Evolutionary conservation across 495 filamentous ascomycete species (phyloP).

Genomic region (Immersiella caudata): DNA sequence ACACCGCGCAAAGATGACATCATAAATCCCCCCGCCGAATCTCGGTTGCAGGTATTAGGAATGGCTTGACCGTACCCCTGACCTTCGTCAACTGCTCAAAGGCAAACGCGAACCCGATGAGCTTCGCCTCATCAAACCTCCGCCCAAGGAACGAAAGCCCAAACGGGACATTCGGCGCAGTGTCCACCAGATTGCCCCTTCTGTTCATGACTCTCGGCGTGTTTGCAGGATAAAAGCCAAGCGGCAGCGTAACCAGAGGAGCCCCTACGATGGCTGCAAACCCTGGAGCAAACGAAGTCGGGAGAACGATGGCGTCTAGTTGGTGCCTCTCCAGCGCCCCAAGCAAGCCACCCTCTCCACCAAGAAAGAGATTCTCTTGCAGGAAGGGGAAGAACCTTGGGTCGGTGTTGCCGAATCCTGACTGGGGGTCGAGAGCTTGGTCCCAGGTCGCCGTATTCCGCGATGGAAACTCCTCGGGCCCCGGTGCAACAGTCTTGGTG

Average conservation of each 20-base stretch:
- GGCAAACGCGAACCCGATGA: constrained; percentile 66
- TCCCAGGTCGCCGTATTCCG: constrained; percentile 44
- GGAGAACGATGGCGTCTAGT: constrained; percentile 49
- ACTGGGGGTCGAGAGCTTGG: constrained; percentile 21
- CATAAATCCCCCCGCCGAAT: not conserved
- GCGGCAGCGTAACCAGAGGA: constrained; percentile 45
- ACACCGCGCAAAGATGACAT: not conserved
- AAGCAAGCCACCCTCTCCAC: constrained; percentile 18
- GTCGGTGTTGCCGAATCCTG: constrained; percentile 3
- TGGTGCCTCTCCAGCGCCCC: constrained; percentile 15
- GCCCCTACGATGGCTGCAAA: constrained; percentile 35
- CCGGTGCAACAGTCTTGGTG: constrained; percentile 26
- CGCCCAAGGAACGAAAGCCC: constrained; percentile 55
- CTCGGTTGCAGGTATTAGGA: constrained; percentile 51
- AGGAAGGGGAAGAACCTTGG: constrained; percentile 17
- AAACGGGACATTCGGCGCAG: constrained; percentile 24
- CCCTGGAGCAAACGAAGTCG: constrained; percentile 34
- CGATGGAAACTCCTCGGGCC: constrained; percentile 34
- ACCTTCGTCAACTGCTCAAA: constrained; percentile 65
- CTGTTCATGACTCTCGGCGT: constrained; percentile 9
- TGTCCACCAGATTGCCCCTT: constrained; percentile 19
- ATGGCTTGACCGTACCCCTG: constrained; percentile 49
- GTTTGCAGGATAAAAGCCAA: constrained; percentile 38
- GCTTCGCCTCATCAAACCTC: constrained; percentile 55
- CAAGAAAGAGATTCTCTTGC: constrained; percentile 18